Percentiles rank a stretch among this genome's conserved stretches.
Conservation (phyloP, 768 basidiomycete species). For the Tricholoma furcatifolium region DNA sequence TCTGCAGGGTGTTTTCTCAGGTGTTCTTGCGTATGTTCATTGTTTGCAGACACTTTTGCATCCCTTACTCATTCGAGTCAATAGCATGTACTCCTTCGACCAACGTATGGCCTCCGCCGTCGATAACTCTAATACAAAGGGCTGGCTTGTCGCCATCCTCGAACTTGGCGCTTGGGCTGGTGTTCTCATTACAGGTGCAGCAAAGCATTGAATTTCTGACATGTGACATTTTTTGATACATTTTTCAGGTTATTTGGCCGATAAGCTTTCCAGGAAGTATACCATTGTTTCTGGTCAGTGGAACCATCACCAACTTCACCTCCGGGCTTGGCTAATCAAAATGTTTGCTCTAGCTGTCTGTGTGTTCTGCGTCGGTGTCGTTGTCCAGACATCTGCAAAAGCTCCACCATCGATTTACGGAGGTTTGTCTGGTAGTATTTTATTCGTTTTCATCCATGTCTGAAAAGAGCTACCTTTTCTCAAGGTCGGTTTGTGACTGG, state of each 20-base stretch:
- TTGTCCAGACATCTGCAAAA: slow-evolving; percentile 65
- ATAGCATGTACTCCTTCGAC: slow-evolving; percentile 51
- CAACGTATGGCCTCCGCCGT: slow-evolving; percentile 57
- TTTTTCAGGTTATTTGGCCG: slow-evolving; percentile 54
- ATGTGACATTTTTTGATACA: neutral
- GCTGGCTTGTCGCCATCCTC: slow-evolving; percentile 73
- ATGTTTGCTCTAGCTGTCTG: slow-evolving; percentile 44
- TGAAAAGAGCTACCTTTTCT: slow-evolving; percentile 14
- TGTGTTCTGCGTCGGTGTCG: slow-evolving; percentile 69
- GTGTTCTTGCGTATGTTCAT: slow-evolving; percentile 54
- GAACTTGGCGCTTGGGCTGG: slow-evolving; percentile 79
- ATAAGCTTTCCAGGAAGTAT: slow-evolving; percentile 72
- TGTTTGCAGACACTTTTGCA: neutral
- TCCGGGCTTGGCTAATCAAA: slow-evolving; percentile 1
- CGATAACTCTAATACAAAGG: slow-evolving; percentile 50
- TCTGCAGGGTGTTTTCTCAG: slow-evolving; percentile 69
- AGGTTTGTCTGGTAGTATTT: slow-evolving; percentile 27
- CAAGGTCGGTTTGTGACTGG: slow-evolving; percentile 72
- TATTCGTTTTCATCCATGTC: neutral
- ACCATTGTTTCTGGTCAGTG: slow-evolving; percentile 57
- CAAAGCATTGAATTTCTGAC: neutral
- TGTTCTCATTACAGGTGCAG: slow-evolving; percentile 60
- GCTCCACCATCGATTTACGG: slow-evolving; percentile 65
- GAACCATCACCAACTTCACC: neutral
- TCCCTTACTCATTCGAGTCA: neutral